Evolutionary conservation across 805 yeast genomes (phyloP).

Genomic region (Clavispora vitiphila): DNA sequence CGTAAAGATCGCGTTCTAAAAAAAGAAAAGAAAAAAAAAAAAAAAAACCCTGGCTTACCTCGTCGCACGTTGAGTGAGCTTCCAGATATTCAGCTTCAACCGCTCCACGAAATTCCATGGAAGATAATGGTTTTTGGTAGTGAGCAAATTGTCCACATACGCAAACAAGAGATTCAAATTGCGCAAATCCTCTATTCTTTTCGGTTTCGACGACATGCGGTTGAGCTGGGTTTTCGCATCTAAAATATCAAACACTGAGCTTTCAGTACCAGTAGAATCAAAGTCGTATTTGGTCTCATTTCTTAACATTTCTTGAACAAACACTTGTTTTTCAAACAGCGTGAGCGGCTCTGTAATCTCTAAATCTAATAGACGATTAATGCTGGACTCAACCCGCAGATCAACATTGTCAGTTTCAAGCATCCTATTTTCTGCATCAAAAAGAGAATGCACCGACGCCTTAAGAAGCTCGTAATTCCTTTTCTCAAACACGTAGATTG

Average conservation of each 20-base stretch:
- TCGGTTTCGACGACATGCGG: slow-evolving; percentile 38
- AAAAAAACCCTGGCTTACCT: background rate
- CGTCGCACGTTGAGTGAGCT: background rate
- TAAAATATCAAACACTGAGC: slow-evolving; percentile 41
- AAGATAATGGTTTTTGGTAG: slow-evolving; percentile 39
- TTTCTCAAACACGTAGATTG: slow-evolving; percentile 49
- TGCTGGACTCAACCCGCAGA: slow-evolving; percentile 19
- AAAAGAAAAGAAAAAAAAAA: too few relatives aligned
- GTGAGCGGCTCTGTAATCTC: slow-evolving; percentile 19
- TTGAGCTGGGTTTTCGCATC: slow-evolving; percentile 54
- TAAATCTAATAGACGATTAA: slow-evolving; percentile 20
- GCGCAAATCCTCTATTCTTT: slow-evolving; percentile 53
- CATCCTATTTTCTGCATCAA: slow-evolving; percentile 31
- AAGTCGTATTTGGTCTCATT: slow-evolving; percentile 13
- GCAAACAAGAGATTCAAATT: slow-evolving; percentile 58
- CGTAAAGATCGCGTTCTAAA: background rate
- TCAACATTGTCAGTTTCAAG: slow-evolving; percentile 25
- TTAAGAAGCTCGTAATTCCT: slow-evolving; percentile 36
- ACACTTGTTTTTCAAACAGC: slow-evolving; percentile 26
- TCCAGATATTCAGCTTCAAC: slow-evolving; percentile 44
- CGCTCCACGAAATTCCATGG: slow-evolving; percentile 48
- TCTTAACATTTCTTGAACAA: slow-evolving; percentile 22
- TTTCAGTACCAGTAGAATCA: slow-evolving; percentile 23
- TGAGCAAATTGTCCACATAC: slow-evolving; percentile 44
- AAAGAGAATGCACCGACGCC: slow-evolving; percentile 26